phyloP scores from a whole-genome alignment of 257 asterid species.

The Cruciata laevipes region DNA sequence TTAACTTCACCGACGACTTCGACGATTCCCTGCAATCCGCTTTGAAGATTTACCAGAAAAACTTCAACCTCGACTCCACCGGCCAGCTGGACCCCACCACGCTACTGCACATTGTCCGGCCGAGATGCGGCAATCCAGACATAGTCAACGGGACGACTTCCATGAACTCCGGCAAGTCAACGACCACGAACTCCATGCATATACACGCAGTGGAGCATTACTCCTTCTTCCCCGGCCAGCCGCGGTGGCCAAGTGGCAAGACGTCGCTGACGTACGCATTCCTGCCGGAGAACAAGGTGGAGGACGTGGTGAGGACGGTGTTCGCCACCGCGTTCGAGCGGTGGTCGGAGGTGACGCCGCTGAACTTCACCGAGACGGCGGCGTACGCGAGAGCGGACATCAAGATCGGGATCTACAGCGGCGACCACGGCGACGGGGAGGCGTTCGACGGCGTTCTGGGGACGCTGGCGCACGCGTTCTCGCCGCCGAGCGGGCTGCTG shows the following conservation, averaged over 20 bases:
- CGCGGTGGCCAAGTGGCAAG: conserved; percentile 49
- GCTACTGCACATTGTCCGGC: conserved; percentile 37
- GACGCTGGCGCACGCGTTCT: conserved; percentile 79
- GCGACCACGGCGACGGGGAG: conserved; percentile 89
- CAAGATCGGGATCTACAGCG: conserved; percentile 48
- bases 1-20: conserved; percentile 53
- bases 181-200: neutral
- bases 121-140: conserved; percentile 79
- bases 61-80: conserved; percentile 61
- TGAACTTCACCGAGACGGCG: conserved; percentile 44
- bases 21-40: conserved; percentile 53
- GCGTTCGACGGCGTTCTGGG: conserved; percentile 85
- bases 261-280: conserved; percentile 55
- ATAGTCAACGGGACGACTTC: conserved; percentile 52
- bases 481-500: conserved; percentile 67
- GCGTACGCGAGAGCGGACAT: conserved; percentile 46
- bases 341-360: conserved; percentile 80
- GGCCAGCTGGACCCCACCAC: conserved; percentile 54
- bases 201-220: conserved; percentile 54
- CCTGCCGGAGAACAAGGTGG: conserved; percentile 33
- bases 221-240: conserved; percentile 62
- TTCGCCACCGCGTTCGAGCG: conserved; percentile 66
- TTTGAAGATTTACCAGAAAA: conserved; percentile 52
- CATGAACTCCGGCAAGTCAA: conserved; percentile 36
- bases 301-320: conserved; percentile 25